A percentile compares a stretch with the other conserved stretches of the same genome.
These are phyloP conservation scores for Gastrolobium villosum DNA, from an alignment of 306 rosid genomes.

Conservation along the genomic window DNA sequence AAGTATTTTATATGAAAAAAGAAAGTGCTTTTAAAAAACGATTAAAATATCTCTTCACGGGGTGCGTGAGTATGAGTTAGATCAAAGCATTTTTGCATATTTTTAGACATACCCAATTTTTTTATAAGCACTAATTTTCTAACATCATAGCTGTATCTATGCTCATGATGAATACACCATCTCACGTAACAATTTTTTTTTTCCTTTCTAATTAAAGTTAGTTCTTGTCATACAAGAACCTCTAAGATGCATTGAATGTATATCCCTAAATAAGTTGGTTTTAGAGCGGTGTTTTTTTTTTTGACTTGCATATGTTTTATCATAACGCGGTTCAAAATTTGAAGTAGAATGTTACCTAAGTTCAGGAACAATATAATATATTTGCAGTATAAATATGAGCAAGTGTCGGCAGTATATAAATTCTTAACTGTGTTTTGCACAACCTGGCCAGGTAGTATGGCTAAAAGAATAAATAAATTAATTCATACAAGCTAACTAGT, in stretches of 20 bases:
- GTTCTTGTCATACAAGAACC: not conserved
- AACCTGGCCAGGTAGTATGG: not conserved
- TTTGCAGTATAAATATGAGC: not conserved
- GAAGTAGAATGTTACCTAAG: constrained; percentile 7
- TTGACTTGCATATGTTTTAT: constrained; percentile 34
- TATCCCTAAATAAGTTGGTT: constrained; percentile 32
- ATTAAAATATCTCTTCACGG: not conserved
- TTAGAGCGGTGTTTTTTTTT: constrained; percentile 4
- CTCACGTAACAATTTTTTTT: not conserved
- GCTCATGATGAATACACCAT: not conserved
- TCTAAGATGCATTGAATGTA: not conserved
- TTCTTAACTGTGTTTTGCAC: not conserved
- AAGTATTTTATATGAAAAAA: no score
- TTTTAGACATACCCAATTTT: not conserved
- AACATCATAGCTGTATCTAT: constrained; percentile 14
- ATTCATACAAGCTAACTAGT: not conserved
- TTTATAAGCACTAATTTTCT: not conserved
- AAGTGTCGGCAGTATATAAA: not conserved
- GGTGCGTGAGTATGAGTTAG: no score
- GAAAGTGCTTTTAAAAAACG: not conserved
- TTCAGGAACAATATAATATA: constrained; percentile 14
- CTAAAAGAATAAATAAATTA: not conserved
- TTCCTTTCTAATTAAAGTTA: not conserved
- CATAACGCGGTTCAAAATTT: constrained; percentile 39
- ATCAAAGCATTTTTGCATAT: not conserved